These are phyloP conservation scores for Amoebophrya sp. DNA, from an alignment of 169 alveolate genomes.

Conservation along the genomic window DNA sequence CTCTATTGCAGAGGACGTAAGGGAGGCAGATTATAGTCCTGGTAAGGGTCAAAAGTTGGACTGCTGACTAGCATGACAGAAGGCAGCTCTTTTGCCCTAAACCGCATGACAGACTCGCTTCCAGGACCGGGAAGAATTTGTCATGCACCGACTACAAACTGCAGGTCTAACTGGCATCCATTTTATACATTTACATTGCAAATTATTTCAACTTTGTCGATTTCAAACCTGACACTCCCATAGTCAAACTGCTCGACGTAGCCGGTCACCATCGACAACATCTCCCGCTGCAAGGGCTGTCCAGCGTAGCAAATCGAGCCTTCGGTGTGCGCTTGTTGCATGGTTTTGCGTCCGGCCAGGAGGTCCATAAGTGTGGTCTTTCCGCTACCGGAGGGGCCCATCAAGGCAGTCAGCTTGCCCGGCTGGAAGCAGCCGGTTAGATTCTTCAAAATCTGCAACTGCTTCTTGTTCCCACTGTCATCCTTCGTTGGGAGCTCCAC, in stretches of 20 bases:
- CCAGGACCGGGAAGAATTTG: too few species aligned
- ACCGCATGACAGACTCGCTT: too few species aligned
- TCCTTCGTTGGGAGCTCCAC: background rate
- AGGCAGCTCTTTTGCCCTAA: too few species aligned
- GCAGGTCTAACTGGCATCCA: background rate
- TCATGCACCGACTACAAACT: background rate
- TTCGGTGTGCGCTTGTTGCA: background rate
- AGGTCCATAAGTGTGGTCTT: background rate
- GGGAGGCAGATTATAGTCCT: too few species aligned
- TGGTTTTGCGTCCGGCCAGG: background rate
- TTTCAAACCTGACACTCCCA: too few species aligned
- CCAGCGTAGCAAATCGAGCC: background rate
- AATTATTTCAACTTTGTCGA: too few species aligned
- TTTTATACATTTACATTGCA: too few species aligned
- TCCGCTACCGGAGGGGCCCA: background rate
- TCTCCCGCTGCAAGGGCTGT: background rate
- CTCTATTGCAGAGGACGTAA: too few species aligned
- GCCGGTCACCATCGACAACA: background rate
- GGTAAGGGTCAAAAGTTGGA: too few species aligned
- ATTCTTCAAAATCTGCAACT: background rate
- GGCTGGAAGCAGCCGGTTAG: background rate
- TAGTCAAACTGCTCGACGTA: background rate
- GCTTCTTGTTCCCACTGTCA: background rate
- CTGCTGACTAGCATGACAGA: too few species aligned
- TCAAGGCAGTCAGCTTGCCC: background rate